Evolutionary conservation across 768 basidiomycete genomes (phyloP), one percentile per base, ranked within the genome.

Genomic region (Phanerochaete carnosa): DNA sequence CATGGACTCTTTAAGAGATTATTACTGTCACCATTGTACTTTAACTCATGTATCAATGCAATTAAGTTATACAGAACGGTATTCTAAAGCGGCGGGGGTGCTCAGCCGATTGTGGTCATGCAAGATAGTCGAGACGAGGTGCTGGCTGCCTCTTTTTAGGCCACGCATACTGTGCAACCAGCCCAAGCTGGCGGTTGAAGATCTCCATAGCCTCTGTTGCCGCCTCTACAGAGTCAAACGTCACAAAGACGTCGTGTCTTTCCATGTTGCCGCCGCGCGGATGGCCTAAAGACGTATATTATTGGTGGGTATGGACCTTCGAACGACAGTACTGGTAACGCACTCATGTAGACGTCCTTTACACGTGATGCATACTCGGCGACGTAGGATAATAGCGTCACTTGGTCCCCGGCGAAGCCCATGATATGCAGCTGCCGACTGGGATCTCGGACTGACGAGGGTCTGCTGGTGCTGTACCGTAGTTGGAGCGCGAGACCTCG

Each of bases 161-260:
- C 46, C 56, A 57, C 4, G 43, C 46, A n/a, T 46, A 45, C 26
- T 57, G 56, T 13, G 46, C 45, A 6, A 33, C 56, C 12, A 57
- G 28, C 16, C 56, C 46, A 12, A 55, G 54, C 35, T 55, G 54
- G 5, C 37, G 25, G 26, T 55, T 55, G 8, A 57, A n/a, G n/a
- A 35, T n/a, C 3, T n/a, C 22, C 26, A 45, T 45, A 22, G 30
- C 56, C 25, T 46, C 43, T n/a, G 29, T 28, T 19, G 56, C 43
- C 13, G 43, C n/a, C 28, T 46, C 25, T 9, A 32, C 33, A 9
- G 56, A 47, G 26, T 57, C 45, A 25, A 57, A 57, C 15, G 19
- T 45, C 15, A 57, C 47, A 16, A 45, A 57, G 11, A 57, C 56
- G 45, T 57, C 56, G 28, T 19, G 45, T 55, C 54, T 6, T 39